Evolutionary conservation across 768 basidiomycete genomes (phyloP), one percentile per base, ranked within the genome.

Genomic region (Tylopilus felleus): DNA sequence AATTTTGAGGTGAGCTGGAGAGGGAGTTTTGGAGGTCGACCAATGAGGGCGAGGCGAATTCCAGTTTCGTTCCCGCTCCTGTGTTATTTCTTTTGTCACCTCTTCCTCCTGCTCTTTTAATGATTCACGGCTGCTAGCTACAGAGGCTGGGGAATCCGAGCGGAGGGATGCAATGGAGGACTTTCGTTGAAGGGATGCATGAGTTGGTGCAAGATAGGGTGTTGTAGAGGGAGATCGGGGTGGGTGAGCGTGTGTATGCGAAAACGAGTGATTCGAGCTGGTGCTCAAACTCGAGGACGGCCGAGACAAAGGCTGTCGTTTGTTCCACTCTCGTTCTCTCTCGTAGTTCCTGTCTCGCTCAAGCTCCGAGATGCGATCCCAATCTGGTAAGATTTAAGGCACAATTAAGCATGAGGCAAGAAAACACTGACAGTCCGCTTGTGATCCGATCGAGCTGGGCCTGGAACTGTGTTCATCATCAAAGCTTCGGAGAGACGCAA

Each of bases 61-160:
- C 86, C 85, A 87, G 60, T 87, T 87, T 45, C 82, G 75, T 67
- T 87, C 85, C 45, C 84, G 77, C 59, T 79, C 77, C 36, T 81
- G 78, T n/a, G 61, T 54, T 5, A 70, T 52, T 58, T 75, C 79
- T n/a, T 66, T 58, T 53, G 64, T 52, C 48, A 69, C 57, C 40
- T 67, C 69, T 49, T 63, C 49, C 21, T 65, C 64, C 21, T 14
- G 71, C 65, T 73, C 73, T 23, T 71, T 58, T 29, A 65, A 58
- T 21, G 69, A 70, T 38, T 63, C 71, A 14, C 67, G 73, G 38
- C 71, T 74, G 39, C 70, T 73, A 14, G 63, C 62, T 8, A 70
- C 51, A 21, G 76, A 78, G 19, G 65, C 59, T 28, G 80, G 78
- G 21, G 82, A 84, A 52, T 71, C 72, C 6, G 74, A 67, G 33